These are phyloP conservation scores for Clarireedia monteithiana DNA, from an alignment of 2,329 filamentous ascomycete genomes.

Conservation along the genomic window DNA sequence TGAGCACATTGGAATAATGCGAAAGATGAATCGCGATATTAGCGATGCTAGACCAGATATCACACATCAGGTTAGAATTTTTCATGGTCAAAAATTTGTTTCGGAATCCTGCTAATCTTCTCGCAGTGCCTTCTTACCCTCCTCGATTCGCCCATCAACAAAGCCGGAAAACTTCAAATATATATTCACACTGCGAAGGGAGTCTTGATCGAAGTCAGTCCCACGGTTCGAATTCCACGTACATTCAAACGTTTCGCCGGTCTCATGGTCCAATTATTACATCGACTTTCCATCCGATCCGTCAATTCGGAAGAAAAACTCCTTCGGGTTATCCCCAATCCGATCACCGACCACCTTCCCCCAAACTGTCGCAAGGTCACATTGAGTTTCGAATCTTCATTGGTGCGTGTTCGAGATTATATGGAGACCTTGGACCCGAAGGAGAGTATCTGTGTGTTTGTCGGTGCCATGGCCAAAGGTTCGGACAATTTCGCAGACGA, in stretches of 20 bases:
- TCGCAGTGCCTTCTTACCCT: conserved; percentile 87
- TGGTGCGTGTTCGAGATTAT: conserved; percentile 85
- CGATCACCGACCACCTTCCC: conserved; percentile 92
- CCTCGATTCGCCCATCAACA: conserved; percentile 97
- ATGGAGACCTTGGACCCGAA: conserved; percentile 69
- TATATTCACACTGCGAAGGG: conserved; percentile 98
- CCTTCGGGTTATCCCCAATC: conserved; percentile 94
- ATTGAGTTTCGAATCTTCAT: conserved; percentile 83
- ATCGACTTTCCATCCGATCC: conserved; percentile 90
- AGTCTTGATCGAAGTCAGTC: conserved; percentile 94
- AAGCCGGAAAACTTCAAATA: conserved; percentile 93
- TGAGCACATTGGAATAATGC: conserved; percentile 97
- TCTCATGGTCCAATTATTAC: conserved; percentile 95
- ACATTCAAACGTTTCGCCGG: conserved; percentile 99
- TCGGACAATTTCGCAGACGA: conserved; percentile 90
- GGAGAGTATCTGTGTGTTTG: conserved; percentile 95
- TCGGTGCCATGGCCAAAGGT: conserved; percentile 97
- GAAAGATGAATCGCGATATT: conserved; percentile 98
- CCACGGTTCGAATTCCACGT: conserved; percentile 93
- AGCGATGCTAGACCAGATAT: conserved; percentile 97
- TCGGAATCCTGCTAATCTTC: conserved; percentile 15
- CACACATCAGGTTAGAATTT: conserved; percentile 78
- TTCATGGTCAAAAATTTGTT: conserved; percentile 17
- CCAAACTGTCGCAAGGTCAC: conserved; percentile 98
- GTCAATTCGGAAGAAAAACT: conserved; percentile 97